phyloP scores from a whole-genome alignment of 1,139 yeast species.

The Candida sp. region DNA sequence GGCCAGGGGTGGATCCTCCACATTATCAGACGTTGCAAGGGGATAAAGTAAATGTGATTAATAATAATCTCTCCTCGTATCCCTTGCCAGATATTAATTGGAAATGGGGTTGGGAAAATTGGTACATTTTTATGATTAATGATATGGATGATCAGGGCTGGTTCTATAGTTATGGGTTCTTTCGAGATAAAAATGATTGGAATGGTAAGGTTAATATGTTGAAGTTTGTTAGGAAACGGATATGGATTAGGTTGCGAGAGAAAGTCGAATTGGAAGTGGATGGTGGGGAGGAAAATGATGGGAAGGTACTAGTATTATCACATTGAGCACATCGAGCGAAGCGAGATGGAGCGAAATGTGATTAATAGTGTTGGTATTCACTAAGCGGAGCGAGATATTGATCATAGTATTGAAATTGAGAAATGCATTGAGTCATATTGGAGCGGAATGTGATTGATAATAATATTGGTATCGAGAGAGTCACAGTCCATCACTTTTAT shows the following conservation, averaged over 20 bases:
- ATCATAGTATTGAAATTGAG: no score
- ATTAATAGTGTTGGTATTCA: no score
- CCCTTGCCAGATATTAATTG: conserved; percentile 67
- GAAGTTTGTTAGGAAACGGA: conserved; percentile 54
- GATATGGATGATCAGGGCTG: conserved; percentile 82
- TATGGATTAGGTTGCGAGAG: conserved; percentile 49
- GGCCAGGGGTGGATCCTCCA: conserved; percentile 62
- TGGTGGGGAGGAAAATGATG: no score
- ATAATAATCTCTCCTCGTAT: conserved; percentile 35
- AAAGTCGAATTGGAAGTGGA: not conserved
- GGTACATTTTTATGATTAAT: conserved; percentile 70
- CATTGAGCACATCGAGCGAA: no score
- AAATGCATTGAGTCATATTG: no score
- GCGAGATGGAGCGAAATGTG: no score
- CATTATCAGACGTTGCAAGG: conserved; percentile 36
- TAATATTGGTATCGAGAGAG: no score
- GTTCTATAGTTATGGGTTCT: conserved; percentile 54
- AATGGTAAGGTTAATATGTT: conserved; percentile 56
- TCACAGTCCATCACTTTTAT: no score
- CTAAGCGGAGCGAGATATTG: no score
- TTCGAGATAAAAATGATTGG: conserved; percentile 45
- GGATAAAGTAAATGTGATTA: conserved; percentile 21
- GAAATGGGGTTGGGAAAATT: conserved; percentile 70
- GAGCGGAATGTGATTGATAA: no score
- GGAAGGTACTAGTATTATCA: no score